Evolutionary conservation across 495 filamentous ascomycete genomes (phyloP).

Genomic region (Oleoguttula mirabilis): DNA sequence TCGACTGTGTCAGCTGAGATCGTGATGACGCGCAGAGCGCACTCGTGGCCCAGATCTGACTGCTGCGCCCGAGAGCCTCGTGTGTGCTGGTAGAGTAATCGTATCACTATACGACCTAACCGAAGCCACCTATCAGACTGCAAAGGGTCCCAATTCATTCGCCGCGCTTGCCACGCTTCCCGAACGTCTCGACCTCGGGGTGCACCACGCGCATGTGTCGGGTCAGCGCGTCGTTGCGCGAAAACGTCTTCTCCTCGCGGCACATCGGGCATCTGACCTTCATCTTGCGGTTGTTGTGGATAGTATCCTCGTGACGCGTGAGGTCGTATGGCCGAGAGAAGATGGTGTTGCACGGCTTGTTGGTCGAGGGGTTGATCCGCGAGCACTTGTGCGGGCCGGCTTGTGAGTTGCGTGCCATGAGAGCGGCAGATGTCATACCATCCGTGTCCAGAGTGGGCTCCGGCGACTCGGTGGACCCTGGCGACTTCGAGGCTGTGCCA

Average conservation of each 20-base stretch:
- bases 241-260: slow-evolving; percentile 96
- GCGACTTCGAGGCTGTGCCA: slow-evolving; percentile 3
- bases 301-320: slow-evolving; percentile 93
- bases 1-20: too few species aligned
- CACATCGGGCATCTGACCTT: slow-evolving; percentile 93
- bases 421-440: slow-evolving; percentile 41
- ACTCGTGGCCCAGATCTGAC: too few species aligned
- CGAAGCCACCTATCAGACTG: too few species aligned
- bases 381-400: slow-evolving; percentile 83
- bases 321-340: slow-evolving; percentile 98
- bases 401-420: slow-evolving; percentile 57
- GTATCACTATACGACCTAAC: too few species aligned
- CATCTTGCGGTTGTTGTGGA: slow-evolving; percentile 86
- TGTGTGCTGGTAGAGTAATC: too few species aligned
- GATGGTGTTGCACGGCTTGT: slow-evolving; percentile 88
- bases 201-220: slow-evolving; percentile 87
- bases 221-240: slow-evolving; percentile 81
- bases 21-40: too few species aligned
- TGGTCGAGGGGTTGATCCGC: slow-evolving; percentile 87
- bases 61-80: too few species aligned
- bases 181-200: slow-evolving; percentile 69
- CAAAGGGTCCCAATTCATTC: too few species aligned
- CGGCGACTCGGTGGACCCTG: slow-evolving; percentile 30
- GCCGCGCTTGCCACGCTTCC: slow-evolving; percentile 38
- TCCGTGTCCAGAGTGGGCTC: slow-evolving; percentile 20